A percentile compares a stretch with the other conserved stretches of the same genome.
phyloP scores from a whole-genome alignment of 179 eudicot genomes.

The Corrigiola litoralis region DNA sequence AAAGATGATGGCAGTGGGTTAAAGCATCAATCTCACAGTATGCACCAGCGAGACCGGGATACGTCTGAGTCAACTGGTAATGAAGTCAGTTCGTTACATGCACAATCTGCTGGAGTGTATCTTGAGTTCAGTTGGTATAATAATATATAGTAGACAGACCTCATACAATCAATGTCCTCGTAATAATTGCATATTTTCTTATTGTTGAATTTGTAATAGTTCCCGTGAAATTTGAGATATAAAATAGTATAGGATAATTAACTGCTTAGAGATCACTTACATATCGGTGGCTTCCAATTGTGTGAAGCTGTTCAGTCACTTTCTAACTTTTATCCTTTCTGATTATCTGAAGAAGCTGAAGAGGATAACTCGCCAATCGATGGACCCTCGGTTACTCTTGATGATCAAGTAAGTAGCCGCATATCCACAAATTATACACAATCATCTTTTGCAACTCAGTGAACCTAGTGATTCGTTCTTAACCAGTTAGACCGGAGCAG shows the following conservation, averaged over 20 bases:
- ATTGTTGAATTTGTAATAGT: no score
- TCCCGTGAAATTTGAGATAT: no score
- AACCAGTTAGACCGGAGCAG: no score
- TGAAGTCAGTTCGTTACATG: not conserved
- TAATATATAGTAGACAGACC: not conserved
- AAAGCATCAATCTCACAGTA: conserved; percentile 23
- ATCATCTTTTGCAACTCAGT: not conserved
- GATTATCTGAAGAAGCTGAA: conserved; percentile 31
- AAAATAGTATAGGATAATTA: not conserved
- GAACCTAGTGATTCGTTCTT: not conserved
- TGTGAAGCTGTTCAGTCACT: not conserved
- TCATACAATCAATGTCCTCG: not conserved
- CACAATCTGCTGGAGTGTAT: not conserved
- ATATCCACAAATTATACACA: not conserved
- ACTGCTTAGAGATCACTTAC: not conserved
- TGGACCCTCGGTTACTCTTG: conserved; percentile 25
- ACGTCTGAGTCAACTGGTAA: conserved; percentile 35
- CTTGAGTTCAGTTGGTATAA: not conserved
- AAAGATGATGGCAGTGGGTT: conserved; percentile 32
- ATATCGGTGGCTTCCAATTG: conserved; percentile 3
- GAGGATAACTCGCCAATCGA: conserved; percentile 27
- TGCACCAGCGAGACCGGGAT: conserved; percentile 34
- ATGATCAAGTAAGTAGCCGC: conserved; percentile 43
- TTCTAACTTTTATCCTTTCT: conserved; percentile 11
- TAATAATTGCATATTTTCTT: not conserved